phyloP scores from a whole-genome alignment of 2,329 filamentous ascomycete genomes.

The Zasmidium citrigriseum region DNA sequence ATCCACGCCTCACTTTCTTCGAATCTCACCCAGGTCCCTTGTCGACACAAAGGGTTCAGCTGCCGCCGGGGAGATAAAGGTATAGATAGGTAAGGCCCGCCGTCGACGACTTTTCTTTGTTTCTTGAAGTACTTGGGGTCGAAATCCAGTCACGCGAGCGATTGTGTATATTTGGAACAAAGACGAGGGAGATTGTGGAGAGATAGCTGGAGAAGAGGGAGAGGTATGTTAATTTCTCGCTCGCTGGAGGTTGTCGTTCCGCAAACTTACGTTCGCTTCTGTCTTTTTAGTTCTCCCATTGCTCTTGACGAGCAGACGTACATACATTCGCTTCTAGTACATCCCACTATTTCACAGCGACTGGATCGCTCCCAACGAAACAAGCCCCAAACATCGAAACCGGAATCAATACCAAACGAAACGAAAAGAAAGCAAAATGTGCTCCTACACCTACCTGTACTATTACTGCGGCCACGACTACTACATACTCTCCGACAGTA shows the following conservation, averaged over 20 bases:
- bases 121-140: neutral
- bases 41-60: neutral
- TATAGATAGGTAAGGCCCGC: neutral
- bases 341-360: neutral
- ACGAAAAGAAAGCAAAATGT: conserved; percentile 37
- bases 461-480: conserved; percentile 53
- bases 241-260: too few relatives aligned
- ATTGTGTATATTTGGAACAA: too few relatives aligned
- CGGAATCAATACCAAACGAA: neutral
- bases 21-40: neutral
- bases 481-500: conserved; percentile 49
- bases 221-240: neutral
- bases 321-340: neutral
- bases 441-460: conserved; percentile 48
- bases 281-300: too few relatives aligned
- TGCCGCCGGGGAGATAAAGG: neutral
- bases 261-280: too few relatives aligned
- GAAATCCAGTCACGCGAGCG: neutral
- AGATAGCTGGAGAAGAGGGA: neutral
- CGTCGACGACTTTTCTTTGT: neutral
- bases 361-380: neutral
- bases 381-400: neutral
- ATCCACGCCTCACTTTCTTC: neutral
- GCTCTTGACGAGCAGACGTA: neutral
- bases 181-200: neutral